Evolutionary conservation across 495 filamentous ascomycete species (phyloP).

Genomic region (Penicillium herquei): DNA sequence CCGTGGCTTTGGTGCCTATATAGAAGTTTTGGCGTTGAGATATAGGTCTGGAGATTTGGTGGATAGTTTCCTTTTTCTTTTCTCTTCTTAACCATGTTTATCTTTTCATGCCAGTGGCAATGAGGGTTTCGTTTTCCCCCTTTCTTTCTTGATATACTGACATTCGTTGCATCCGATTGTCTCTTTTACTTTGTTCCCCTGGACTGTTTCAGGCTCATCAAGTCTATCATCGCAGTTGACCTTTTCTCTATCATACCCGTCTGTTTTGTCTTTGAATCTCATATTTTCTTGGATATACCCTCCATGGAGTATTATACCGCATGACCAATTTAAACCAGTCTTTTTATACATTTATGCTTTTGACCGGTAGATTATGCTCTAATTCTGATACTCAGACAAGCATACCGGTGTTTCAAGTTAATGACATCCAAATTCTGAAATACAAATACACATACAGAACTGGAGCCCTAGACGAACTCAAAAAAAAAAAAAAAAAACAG

Average conservation of each 20-base stretch:
- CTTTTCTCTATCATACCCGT: conserved; percentile 13
- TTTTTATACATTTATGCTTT: too few relatives aligned
- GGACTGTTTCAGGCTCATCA: too few relatives aligned
- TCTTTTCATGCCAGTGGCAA: conserved; percentile 2
- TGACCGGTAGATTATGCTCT: too few relatives aligned
- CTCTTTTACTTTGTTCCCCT: background rate
- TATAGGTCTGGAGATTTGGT: conserved; percentile 23
- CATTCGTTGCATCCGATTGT: conserved; percentile 1
- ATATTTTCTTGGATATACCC: conserved; percentile 5
- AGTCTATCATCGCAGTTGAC: background rate
- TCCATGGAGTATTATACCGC: conserved; percentile 5
- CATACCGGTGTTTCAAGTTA: too few relatives aligned
- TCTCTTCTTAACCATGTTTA: background rate
- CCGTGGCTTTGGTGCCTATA: conserved; percentile 8
- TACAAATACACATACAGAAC: too few relatives aligned
- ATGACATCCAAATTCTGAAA: too few relatives aligned
- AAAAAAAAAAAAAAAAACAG: too few relatives aligned
- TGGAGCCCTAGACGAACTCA: too few relatives aligned
- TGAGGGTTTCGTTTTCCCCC: too few relatives aligned
- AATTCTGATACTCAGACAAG: too few relatives aligned
- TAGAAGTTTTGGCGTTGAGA: conserved; percentile 36
- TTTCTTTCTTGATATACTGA: conserved; percentile 4
- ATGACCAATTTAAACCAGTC: background rate
- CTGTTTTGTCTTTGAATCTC: background rate
- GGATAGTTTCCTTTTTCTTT: conserved; percentile 14